phyloP scores from a whole-genome alignment of 2,329 filamentous ascomycete species.

The Sporothrix luriei region DNA sequence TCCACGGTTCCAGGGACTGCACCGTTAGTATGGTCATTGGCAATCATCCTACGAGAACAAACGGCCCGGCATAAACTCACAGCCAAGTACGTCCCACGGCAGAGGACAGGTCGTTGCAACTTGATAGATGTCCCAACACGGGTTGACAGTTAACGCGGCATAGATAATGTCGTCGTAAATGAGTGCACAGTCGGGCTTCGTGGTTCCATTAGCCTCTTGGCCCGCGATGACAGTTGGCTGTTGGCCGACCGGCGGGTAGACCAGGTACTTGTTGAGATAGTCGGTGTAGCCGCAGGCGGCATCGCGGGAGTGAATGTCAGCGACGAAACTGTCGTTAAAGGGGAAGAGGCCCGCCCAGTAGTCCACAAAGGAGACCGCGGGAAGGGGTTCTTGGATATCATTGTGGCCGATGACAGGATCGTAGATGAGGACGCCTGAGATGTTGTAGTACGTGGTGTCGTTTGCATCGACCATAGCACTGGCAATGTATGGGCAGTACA shows the following conservation, averaged over 20 bases:
- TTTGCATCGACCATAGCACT: slow-evolving; percentile 70
- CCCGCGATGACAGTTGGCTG: slow-evolving; percentile 57
- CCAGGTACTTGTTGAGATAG: slow-evolving; percentile 63
- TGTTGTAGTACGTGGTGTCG: slow-evolving; percentile 67
- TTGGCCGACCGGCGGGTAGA: slow-evolving; percentile 67
- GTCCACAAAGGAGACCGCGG: slow-evolving; percentile 62
- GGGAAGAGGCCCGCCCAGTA: slow-evolving; percentile 63
- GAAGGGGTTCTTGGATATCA: slow-evolving; percentile 49
- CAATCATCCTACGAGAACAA: no score
- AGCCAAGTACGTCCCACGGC: slow-evolving; percentile 68
- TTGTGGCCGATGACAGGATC: slow-evolving; percentile 66
- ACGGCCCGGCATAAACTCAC: slow-evolving; percentile 14
- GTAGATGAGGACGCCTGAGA: slow-evolving; percentile 71
- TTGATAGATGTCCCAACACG: slow-evolving; percentile 78
- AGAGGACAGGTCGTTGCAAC: slow-evolving; percentile 72
- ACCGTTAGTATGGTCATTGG: neutral
- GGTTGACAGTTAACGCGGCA: slow-evolving; percentile 63
- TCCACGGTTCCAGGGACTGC: slow-evolving; percentile 60
- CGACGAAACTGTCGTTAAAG: slow-evolving; percentile 62
- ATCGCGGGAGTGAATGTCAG: slow-evolving; percentile 54
- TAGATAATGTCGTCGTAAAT: slow-evolving; percentile 59
- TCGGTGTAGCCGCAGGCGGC: slow-evolving; percentile 64
- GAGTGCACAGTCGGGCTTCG: slow-evolving; percentile 55
- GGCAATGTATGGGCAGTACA: slow-evolving; percentile 71
- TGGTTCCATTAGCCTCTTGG: slow-evolving; percentile 43